phyloP scores from a whole-genome alignment of 441 rosid species.

The Arabidopsis lyrata region DNA sequence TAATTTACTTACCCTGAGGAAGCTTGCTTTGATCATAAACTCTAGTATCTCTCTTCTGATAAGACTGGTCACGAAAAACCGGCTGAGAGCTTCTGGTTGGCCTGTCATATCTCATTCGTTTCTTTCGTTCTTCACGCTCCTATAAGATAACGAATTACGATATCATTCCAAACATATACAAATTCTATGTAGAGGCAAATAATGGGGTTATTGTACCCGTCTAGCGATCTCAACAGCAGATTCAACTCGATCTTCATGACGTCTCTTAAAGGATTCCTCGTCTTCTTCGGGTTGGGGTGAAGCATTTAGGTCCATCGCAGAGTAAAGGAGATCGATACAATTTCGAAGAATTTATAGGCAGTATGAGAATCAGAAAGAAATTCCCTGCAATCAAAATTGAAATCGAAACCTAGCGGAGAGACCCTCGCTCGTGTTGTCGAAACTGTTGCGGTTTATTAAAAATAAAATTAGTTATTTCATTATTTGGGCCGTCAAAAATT shows the following conservation, averaged over 20 bases:
- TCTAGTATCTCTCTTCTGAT: slow-evolving; percentile 53
- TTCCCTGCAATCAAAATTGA: too few species aligned
- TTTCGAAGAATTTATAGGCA: too few species aligned
- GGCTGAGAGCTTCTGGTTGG: slow-evolving; percentile 53
- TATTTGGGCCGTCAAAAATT: too few species aligned
- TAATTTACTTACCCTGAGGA: slow-evolving; percentile 68
- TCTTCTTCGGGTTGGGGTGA: slow-evolving; percentile 87
- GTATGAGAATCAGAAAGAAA: too few species aligned
- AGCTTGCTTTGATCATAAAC: slow-evolving; percentile 71
- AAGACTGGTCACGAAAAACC: slow-evolving; percentile 51
- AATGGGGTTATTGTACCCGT: slow-evolving; percentile 57
- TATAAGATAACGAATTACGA: slow-evolving; percentile 11
- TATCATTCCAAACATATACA: neutral
- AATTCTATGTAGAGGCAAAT: neutral
- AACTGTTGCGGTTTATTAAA: too few species aligned
- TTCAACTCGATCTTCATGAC: slow-evolving; percentile 56
- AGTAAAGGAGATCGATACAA: too few species aligned
- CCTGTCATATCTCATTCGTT: slow-evolving; percentile 69
- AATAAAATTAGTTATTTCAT: too few species aligned
- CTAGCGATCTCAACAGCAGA: slow-evolving; percentile 79
- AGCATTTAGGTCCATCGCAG: slow-evolving; percentile 87
- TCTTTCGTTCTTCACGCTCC: slow-evolving; percentile 96
- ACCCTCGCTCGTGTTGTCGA: too few species aligned
- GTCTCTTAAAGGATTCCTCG: slow-evolving; percentile 71
- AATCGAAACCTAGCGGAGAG: too few species aligned